Evolutionary conservation across 2,329 filamentous ascomycete species (phyloP), one percentile per base, ranked within the genome.

Genomic region (Venturia carpophila): DNA sequence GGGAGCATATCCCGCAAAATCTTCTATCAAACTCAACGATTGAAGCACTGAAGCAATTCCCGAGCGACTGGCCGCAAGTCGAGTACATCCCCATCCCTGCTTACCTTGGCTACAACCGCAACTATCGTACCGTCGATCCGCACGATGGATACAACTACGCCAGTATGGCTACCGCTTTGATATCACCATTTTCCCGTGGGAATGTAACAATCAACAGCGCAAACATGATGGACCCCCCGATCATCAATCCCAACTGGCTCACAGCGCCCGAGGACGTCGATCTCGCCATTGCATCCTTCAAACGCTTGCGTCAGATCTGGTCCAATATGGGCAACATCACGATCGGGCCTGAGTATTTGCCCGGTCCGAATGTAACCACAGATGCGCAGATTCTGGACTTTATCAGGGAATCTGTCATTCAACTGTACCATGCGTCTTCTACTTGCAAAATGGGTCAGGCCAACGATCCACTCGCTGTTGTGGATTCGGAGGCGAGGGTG

Each of bases 401-500:
- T 19, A 66, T 74, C 9, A 64, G 67, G 21, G 39, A 68, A 3
- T 69, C 45, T 0, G 37, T 67, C 15, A 49, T 47, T 17, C 75
- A 73, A 0, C 71, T 76, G 11, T 30, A 65, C 37, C 60, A 37
- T 30, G 41, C 64, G 19, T 60, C 42, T 4, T 60, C 45, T 17
- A 63, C 45, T 11, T 64, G 62, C n/a, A 71, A 69, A 68, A 76
- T 78, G 76, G 76, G 75, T 2, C 72, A 67, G 10, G 43, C 10
- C 68, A 74, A 77, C 30, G 79, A 85, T 64, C 70, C 73, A 0
- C 77, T 74, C 62, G 80, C 82, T 10, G 83, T 86, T 0, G 75
- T 87, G 0, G 81, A 85, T 68, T 73, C 79, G 67, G 79, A 79
- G 62, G 75, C 85, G n/a, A 73, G 75, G 1, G 83, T 85, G 0